Conservation (phyloP, 1,284 basidiomycete species). For the Austropuccinia psidii region DNA sequence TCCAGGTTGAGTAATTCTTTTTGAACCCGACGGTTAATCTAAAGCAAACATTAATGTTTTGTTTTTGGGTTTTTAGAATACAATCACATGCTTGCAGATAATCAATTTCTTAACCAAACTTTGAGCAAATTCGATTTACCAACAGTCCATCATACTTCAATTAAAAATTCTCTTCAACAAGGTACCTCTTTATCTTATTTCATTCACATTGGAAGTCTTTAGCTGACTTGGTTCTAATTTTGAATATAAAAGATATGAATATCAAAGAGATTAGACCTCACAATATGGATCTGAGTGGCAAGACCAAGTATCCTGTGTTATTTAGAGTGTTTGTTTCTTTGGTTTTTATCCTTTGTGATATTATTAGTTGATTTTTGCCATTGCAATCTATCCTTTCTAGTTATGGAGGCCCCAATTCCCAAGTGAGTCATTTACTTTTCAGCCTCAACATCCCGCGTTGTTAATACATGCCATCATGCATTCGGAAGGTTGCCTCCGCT, state of each 20-base stretch:
- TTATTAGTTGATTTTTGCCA: not conserved
- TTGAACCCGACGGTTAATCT: not conserved
- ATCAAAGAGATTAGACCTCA: constrained; percentile 83
- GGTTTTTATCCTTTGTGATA: not conserved
- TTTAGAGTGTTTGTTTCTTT: constrained; percentile 63
- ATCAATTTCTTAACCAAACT: not conserved
- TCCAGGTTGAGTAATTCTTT: constrained; percentile 51
- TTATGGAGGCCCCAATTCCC: constrained; percentile 83
- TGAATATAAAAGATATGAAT: constrained; percentile 74
- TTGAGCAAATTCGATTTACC: constrained; percentile 11
- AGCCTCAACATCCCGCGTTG: constrained; percentile 26
- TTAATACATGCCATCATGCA: not conserved
- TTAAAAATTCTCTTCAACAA: constrained; percentile 10
- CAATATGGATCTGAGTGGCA: constrained; percentile 79
- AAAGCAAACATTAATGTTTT: not conserved
- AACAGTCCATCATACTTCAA: not conserved
- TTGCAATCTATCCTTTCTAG: constrained; percentile 48
- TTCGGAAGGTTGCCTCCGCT: constrained; percentile 55
- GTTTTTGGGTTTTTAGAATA: not conserved
- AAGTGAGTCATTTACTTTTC: constrained; percentile 37
- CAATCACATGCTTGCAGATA: not conserved
- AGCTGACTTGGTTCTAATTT: not conserved
- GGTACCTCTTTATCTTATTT: not conserved
- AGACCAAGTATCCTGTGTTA: constrained; percentile 85
- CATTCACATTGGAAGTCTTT: not conserved